Conservation (phyloP, 129 eudicot genomes). For the Mikania micrantha region DNA sequence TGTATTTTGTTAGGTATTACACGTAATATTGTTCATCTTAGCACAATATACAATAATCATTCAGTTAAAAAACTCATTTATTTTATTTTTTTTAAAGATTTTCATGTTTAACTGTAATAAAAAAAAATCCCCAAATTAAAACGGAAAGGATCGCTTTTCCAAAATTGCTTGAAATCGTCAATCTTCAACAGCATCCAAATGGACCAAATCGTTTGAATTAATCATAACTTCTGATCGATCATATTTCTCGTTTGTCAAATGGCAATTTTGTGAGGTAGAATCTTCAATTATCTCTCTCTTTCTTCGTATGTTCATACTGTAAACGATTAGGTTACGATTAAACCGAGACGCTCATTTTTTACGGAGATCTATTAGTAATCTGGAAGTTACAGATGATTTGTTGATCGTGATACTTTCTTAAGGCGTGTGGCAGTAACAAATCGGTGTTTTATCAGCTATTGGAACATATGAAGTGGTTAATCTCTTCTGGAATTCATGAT, state of each 20-base stretch:
- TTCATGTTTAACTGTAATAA: too few relatives aligned
- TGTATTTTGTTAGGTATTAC: too few relatives aligned
- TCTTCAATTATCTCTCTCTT: not conserved
- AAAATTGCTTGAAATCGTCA: slow-evolving; percentile 5
- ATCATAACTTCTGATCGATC: slow-evolving; percentile 6
- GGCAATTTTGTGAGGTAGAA: slow-evolving; percentile 28
- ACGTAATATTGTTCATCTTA: too few relatives aligned
- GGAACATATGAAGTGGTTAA: slow-evolving; percentile 47
- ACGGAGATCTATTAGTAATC: not conserved
- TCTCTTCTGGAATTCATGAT: slow-evolving; percentile 23
- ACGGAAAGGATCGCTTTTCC: slow-evolving; percentile 7
- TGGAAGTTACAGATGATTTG: not conserved
- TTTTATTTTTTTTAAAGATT: too few relatives aligned
- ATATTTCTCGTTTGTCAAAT: slow-evolving; percentile 20
- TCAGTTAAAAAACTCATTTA: too few relatives aligned
- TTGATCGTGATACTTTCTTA: slow-evolving; percentile 13
- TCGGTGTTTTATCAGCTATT: slow-evolving; percentile 15
- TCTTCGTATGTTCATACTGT: not conserved
- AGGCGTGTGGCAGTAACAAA: slow-evolving; percentile 17
- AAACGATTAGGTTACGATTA: not conserved
- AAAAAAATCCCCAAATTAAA: slow-evolving; percentile 5
- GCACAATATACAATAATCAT: too few relatives aligned
- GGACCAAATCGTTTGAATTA: slow-evolving; percentile 22
- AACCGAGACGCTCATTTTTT: not conserved
- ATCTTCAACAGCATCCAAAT: slow-evolving; percentile 7